These are phyloP conservation scores for Nakazawaea pomicola DNA, from an alignment of 805 yeast genomes.

Conservation along the genomic window DNA sequence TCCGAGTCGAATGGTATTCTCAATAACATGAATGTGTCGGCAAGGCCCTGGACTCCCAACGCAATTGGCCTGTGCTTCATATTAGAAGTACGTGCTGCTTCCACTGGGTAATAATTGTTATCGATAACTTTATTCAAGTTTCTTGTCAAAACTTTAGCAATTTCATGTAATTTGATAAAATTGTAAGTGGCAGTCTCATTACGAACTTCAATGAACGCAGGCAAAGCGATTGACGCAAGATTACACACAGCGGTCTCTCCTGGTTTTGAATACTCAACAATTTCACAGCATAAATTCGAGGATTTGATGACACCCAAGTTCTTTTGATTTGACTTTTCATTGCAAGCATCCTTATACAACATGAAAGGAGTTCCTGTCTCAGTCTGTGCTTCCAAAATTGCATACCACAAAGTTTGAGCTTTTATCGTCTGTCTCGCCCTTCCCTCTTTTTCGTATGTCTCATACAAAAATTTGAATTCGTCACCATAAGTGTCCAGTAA, in stretches of 20 bases:
- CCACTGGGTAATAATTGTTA: constrained; percentile 52
- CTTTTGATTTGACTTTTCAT: constrained; percentile 53
- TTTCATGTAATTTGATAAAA: constrained; percentile 50
- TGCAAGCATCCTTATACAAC: constrained; percentile 61
- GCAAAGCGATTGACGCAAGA: constrained; percentile 55
- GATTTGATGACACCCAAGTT: constrained; percentile 57
- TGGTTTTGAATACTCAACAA: constrained; percentile 54
- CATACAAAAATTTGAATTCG: constrained; percentile 48
- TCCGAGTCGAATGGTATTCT: constrained; percentile 54
- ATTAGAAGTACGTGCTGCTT: constrained; percentile 48
- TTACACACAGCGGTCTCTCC: constrained; percentile 60
- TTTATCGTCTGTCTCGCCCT: constrained; percentile 45
- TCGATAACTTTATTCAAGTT: constrained; percentile 55
- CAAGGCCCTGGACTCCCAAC: constrained; percentile 59
- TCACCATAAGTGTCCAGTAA: constrained; percentile 51
- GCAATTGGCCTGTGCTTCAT: constrained; percentile 59
- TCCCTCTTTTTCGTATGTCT: constrained; percentile 45
- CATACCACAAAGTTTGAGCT: constrained; percentile 59
- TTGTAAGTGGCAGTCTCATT: constrained; percentile 41
- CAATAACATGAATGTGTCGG: constrained; percentile 52
- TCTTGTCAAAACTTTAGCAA: constrained; percentile 48
- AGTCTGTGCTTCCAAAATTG: constrained; percentile 57
- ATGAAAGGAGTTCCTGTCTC: constrained; percentile 64
- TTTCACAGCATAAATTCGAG: constrained; percentile 59
- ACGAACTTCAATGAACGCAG: constrained; percentile 47